Percentiles rank a stretch among this genome's conserved stretches.
These are phyloP conservation scores for Celoporthe dispersa DNA, from an alignment of 2,329 filamentous ascomycete species.

Conservation along the genomic window DNA sequence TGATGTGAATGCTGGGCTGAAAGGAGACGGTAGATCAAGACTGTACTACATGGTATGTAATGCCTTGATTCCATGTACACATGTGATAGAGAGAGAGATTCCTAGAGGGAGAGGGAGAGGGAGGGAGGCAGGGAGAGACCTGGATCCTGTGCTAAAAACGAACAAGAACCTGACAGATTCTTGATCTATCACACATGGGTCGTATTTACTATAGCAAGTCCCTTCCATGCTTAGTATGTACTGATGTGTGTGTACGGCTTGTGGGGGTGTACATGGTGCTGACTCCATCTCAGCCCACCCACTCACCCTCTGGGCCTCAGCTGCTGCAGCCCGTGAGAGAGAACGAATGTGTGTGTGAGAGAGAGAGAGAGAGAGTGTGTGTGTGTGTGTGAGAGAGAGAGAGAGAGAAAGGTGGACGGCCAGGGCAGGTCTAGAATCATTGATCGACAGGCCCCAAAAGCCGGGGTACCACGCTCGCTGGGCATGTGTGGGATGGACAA, in stretches of 20 bases:
- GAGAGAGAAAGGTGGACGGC: neutral
- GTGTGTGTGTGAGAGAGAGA: too few species aligned
- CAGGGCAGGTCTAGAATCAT: conserved; percentile 21
- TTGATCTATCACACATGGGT: neutral
- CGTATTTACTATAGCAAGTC: neutral
- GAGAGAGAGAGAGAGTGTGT: neutral
- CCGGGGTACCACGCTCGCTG: neutral
- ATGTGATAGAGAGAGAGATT: neutral
- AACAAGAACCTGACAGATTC: neutral
- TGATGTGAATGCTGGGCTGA: neutral
- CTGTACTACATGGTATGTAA: neutral
- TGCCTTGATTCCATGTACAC: neutral
- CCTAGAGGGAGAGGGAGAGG: too few species aligned
- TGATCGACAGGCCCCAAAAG: conserved; percentile 17
- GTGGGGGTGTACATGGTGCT: neutral
- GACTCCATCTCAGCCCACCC: neutral
- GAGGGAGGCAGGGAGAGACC: too few species aligned
- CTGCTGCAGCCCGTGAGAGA: neutral
- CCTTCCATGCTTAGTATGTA: too few species aligned
- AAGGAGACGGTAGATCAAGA: neutral
- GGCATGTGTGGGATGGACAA: neutral
- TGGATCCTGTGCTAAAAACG: neutral
- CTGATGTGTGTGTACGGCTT: neutral
- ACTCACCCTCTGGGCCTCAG: neutral
- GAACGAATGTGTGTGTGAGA: too few species aligned